phyloP scores from a whole-genome alignment of 2,329 filamentous ascomycete species.

The Colletotrichum eleusines region DNA sequence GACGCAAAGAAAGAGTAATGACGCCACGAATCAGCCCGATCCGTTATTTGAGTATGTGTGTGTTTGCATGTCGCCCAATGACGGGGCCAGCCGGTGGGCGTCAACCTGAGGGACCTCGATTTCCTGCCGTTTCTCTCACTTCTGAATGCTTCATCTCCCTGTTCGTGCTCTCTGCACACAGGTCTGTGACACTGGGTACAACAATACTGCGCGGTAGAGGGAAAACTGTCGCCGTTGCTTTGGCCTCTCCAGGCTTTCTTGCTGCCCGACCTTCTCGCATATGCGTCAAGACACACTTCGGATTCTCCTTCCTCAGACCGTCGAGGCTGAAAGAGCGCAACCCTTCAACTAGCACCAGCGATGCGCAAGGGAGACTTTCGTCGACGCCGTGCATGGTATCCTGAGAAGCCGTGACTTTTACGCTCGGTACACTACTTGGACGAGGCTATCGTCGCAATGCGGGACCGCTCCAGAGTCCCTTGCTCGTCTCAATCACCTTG shows the following conservation, averaged over 20 bases:
- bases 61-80: slow-evolving; percentile 29
- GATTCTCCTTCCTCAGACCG: neutral
- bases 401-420: neutral
- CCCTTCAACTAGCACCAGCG: neutral
- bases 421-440: slow-evolving; percentile 6
- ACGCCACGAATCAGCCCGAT: slow-evolving; percentile 22
- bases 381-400: neutral
- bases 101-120: slow-evolving; percentile 39
- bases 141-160: neutral
- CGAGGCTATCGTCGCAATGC: slow-evolving; percentile 38
- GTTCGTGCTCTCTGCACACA: neutral
- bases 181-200: neutral
- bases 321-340: neutral
- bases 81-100: slow-evolving; percentile 35
- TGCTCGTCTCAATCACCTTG: slow-evolving; percentile 72
- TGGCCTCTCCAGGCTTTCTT: neutral
- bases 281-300: slow-evolving; percentile 8
- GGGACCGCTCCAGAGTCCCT: slow-evolving; percentile 67
- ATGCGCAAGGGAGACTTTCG: neutral
- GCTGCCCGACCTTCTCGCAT: slow-evolving; percentile 29
- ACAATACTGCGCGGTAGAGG: neutral
- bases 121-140: slow-evolving; percentile 19
- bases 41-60: slow-evolving; percentile 4
- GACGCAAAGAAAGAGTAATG: slow-evolving; percentile 24
- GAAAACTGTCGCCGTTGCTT: neutral